Base-by-base conservation (phyloP, 495 filamentous ascomycete genomes). In the Xeromyces bisporus region DNA sequence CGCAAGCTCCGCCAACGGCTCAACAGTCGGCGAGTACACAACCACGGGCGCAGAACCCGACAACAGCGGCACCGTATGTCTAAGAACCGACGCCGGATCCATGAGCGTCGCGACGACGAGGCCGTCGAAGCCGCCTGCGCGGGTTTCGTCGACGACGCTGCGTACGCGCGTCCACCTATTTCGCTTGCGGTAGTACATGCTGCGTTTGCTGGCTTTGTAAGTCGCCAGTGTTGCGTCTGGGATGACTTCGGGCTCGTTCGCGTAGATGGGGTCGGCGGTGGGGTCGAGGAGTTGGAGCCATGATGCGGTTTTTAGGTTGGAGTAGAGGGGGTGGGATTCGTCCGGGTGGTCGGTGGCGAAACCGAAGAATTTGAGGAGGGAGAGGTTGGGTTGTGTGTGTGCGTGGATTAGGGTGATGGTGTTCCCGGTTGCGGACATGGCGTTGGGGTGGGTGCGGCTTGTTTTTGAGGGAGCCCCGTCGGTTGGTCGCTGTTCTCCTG, bases 241-340 rank as follows among this genome's bases (percentile, higher is more conserved):
- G 5, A 73, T 50, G 0, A 42, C 35, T 2, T 70, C 55, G 0
- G 77, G 68, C 15, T 77, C 69, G 7, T 62, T 58, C 6, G 61
- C 44, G 44, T 85, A 85, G 7, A 76, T 71, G 3, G 63, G 62
- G 51, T 96, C 89, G 0, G 62, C 46, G 16, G 64, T 49, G 0
- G 89, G 89, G 24, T 77, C 63, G 12, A 92, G 52, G 11, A 97
- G 66, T 55, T 93, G 85, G 1, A 97, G 66, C 84, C 85, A 96
- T 25, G 80, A 83, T 23, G 93, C 57, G 0, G 73, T 71, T 47
- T 83, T 78, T 15, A 97, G 73, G 48, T 87, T 77, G 11, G 66
- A 73, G 53, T 73, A 62, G 3, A 97, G 69, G 0, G 89, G 89
- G 33, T 97, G 91, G 0, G 62, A 50, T 31, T 73, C 64, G 26